A percentile compares a stretch with the other conserved stretches of the same genome.
Evolutionary conservation across 352 stramenopile genomes (phyloP).

Genomic region (Thraustotheca clavata): DNA sequence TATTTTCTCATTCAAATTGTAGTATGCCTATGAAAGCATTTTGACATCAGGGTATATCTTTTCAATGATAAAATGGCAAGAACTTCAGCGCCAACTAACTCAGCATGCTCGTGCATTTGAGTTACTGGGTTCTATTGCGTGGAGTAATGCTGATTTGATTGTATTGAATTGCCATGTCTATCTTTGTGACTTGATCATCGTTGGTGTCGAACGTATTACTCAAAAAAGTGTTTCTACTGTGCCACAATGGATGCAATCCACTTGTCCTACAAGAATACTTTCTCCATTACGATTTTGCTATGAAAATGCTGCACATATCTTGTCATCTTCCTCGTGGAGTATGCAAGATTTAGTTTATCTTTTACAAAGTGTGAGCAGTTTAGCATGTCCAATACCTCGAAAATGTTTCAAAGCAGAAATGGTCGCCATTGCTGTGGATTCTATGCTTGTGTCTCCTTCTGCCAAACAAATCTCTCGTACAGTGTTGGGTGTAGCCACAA

Average conservation of each 20-base stretch:
- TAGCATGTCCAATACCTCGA: background rate
- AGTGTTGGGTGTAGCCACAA: background rate
- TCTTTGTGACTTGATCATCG: constrained; percentile 2
- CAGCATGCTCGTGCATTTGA: background rate
- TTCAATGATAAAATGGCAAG: background rate
- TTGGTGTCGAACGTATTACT: background rate
- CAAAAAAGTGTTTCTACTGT: background rate
- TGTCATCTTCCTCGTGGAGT: background rate
- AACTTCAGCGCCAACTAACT: background rate
- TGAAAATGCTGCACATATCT: background rate
- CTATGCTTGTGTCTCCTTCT: background rate
- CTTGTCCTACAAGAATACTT: background rate
- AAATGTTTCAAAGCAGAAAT: background rate
- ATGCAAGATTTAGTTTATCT: background rate
- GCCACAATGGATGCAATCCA: too few species aligned
- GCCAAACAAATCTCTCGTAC: constrained; percentile 14
- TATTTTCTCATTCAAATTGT: background rate
- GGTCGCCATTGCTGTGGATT: background rate
- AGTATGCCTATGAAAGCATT: background rate
- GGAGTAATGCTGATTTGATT: background rate
- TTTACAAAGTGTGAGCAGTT: background rate
- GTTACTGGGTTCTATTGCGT: background rate
- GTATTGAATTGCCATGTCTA: background rate
- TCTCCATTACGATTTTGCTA: background rate
- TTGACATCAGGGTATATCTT: background rate